Base-by-base conservation (phyloP, 2,329 filamentous ascomycete species). In the Clonostachys sp. region DNA sequence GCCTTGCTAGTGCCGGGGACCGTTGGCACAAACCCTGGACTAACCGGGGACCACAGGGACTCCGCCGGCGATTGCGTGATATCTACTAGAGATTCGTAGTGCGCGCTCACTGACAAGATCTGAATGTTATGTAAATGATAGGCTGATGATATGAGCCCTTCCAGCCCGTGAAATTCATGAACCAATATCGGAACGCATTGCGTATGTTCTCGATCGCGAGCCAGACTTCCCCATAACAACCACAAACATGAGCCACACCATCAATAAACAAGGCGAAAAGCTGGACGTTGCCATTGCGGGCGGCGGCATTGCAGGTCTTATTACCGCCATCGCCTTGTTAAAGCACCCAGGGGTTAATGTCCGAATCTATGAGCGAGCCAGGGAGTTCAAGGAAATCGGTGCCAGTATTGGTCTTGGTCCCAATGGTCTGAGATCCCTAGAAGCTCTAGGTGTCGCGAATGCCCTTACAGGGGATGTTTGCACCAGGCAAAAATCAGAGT, bases 361-460 rank as follows among this genome's bases (percentile, higher is more conserved):
- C 1, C 65, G 75, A 49, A 59, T 79, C 30, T 80, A 77, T 51
- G 77, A 80, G 48, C 67, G 70, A 38, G 70, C 76, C 0, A 54
- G 58, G 2, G 68, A 72, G 50, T 67, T 75, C 36, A 66, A 61
- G 48, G 72, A 75, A 47, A 67, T 75, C 24, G 73, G 73, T 10
- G 72, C 74, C 0, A 71, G 70, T 3, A 73, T 77, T 16, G 74
- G 70, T 1, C 61, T 78, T 5, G 75, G 76, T 3, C 74, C 75
- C 2, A 80, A 80, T 56, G 76, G 76, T 0, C 67, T 80, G 60
- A 68, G 71, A 38, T 74, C 75, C 1, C 57, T 80, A 41, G 72
- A 78, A 41, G 70, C 68, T 20, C 67, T 77, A 1, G 75, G 76
- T 5, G 71, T 77, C 12, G 48, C 69, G 40, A 68, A 71, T 48